phyloP scores from a whole-genome alignment of 2,329 filamentous ascomycete genomes.

The Ceratocystis lukuohia region DNA sequence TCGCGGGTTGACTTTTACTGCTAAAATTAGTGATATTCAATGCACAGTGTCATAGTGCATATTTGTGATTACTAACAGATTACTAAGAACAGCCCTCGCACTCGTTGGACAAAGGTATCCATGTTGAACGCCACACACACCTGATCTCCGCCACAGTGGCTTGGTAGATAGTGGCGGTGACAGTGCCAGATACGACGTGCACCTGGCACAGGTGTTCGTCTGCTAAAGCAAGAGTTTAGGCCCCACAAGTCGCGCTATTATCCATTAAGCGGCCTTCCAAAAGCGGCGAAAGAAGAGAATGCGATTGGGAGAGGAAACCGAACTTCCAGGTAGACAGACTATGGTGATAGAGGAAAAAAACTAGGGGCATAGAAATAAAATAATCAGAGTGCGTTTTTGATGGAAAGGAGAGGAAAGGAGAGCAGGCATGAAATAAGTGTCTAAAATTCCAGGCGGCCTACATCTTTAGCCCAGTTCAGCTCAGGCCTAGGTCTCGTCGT shows the following conservation, averaged over 20 bases:
- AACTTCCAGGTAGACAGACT: neutral
- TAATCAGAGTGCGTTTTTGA: neutral
- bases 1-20: no score
- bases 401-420: neutral
- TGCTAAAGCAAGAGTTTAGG: neutral
- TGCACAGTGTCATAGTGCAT: no score
- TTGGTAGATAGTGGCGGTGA: neutral
- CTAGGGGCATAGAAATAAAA: neutral
- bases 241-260: neutral
- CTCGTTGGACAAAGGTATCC: no score
- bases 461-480: neutral
- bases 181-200: neutral
- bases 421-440: neutral
- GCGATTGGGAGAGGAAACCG: neutral
- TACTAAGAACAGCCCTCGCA: no score
- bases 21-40: no score
- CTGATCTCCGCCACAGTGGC: neutral
- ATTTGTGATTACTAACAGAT: no score
- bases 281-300: neutral
- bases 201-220: neutral
- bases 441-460: neutral
- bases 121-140: neutral
- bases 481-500: neutral
- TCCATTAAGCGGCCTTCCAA: neutral
- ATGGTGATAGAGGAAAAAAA: neutral